Evolutionary conservation across 2,329 filamentous ascomycete species (phyloP).

Genomic region (Nemania sp.): DNA sequence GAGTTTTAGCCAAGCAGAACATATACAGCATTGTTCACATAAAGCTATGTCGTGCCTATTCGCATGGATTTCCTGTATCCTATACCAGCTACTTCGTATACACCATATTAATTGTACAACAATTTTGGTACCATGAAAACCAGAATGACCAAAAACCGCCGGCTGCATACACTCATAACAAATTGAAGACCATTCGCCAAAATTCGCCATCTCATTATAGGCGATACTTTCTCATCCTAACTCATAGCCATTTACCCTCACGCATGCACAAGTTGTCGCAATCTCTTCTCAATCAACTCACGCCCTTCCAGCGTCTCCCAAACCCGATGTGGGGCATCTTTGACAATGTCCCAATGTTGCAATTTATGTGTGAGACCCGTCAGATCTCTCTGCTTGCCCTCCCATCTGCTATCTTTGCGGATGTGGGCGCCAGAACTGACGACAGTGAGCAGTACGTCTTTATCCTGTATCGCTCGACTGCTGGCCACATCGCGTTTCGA

Average conservation of each 20-base stretch:
- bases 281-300: conserved; percentile 74
- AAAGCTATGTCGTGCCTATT: too few relatives aligned
- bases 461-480: conserved; percentile 76
- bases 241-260: not conserved
- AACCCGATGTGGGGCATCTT: conserved; percentile 81
- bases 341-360: conserved; percentile 82
- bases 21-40: too few relatives aligned
- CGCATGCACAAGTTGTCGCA: conserved; percentile 65
- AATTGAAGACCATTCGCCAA: not conserved
- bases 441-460: conserved; percentile 75
- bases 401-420: conserved; percentile 71
- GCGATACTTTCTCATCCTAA: not conserved
- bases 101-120: conserved; percentile 7
- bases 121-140: not conserved
- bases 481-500: conserved; percentile 80
- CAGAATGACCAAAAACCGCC: not conserved
- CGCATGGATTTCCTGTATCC: too few relatives aligned
- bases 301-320: conserved; percentile 78
- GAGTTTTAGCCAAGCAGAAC: too few relatives aligned
- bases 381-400: conserved; percentile 81
- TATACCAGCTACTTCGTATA: too few relatives aligned
- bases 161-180: not conserved
- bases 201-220: not conserved
- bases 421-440: conserved; percentile 80
- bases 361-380: conserved; percentile 79